Conservation (phyloP, 2,329 filamentous ascomycete species). For the Diaporthe citrichinensis region DNA sequence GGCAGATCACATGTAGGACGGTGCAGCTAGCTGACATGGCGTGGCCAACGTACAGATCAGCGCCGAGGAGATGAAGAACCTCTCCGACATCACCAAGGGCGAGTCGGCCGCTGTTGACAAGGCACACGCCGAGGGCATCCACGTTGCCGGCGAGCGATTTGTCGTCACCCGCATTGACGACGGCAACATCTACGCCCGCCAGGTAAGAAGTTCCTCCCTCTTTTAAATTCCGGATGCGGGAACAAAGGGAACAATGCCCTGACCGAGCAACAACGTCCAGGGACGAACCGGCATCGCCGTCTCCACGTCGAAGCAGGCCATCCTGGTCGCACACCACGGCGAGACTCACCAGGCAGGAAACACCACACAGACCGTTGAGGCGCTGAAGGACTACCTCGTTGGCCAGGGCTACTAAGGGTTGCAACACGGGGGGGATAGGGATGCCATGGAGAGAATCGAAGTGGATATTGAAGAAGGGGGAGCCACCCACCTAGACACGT, state of each 20-base stretch:
- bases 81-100: constrained; percentile 66
- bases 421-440: constrained; percentile 40
- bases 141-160: constrained; percentile 83
- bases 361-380: constrained; percentile 83
- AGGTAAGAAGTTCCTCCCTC: constrained; percentile 68
- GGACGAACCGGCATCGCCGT: constrained; percentile 86
- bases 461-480: constrained; percentile 20
- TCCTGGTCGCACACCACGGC: constrained; percentile 89
- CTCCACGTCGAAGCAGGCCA: constrained; percentile 88
- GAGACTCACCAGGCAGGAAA: constrained; percentile 81
- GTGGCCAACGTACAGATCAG: constrained; percentile 64
- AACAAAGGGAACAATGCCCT: constrained; percentile 10
- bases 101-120: constrained; percentile 69
- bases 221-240: too few species aligned
- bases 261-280: constrained; percentile 50
- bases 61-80: constrained; percentile 71
- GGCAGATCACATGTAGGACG: constrained; percentile 47
- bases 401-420: constrained; percentile 78
- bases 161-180: constrained; percentile 83
- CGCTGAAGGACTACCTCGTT: constrained; percentile 89
- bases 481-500: constrained; percentile 36
- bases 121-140: constrained; percentile 80
- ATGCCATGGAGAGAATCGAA: constrained; percentile 4
- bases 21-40: constrained; percentile 30
- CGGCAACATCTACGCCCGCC: constrained; percentile 86